Percentiles rank a stretch among this genome's conserved stretches.
Evolutionary conservation across 768 basidiomycete genomes (phyloP).

Genomic region (Kwoniella sp.): DNA sequence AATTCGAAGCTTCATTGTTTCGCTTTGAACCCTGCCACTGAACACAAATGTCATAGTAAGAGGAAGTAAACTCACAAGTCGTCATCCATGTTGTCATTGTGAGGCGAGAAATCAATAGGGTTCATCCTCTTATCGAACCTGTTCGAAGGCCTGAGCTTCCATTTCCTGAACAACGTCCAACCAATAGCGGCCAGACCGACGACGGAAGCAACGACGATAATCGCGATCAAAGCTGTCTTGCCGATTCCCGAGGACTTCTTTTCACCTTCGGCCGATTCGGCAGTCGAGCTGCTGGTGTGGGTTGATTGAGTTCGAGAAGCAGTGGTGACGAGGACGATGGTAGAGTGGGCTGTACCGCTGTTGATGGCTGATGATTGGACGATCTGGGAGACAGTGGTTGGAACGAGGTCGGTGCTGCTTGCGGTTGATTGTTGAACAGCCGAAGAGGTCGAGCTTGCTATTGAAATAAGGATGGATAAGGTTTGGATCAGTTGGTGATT

Average conservation of each 20-base stretch:
- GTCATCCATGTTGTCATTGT: slow-evolving; percentile 32
- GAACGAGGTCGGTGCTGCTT: slow-evolving; percentile 6
- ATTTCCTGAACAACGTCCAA: slow-evolving; percentile 52
- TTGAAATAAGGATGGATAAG: neutral
- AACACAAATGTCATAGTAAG: no score
- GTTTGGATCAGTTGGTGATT: slow-evolving; percentile 1
- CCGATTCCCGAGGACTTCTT: slow-evolving; percentile 35
- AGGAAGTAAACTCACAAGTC: slow-evolving; percentile 48
- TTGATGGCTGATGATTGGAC: neutral
- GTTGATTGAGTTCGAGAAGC: slow-evolving; percentile 15
- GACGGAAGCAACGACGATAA: slow-evolving; percentile 50
- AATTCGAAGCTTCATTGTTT: no score
- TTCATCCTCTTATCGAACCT: slow-evolving; percentile 49
- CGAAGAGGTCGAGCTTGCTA: slow-evolving; percentile 11
- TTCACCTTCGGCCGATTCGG: slow-evolving; percentile 21
- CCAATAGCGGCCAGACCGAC: slow-evolving; percentile 39
- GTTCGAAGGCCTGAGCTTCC: slow-evolving; percentile 48
- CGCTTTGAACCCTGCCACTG: no score
- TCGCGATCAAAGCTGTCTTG: slow-evolving; percentile 48
- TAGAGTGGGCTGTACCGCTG: slow-evolving; percentile 14
- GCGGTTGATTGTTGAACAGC: slow-evolving; percentile 3
- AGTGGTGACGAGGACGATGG: slow-evolving; percentile 24
- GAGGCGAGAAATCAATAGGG: slow-evolving; percentile 53
- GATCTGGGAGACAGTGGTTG: slow-evolving; percentile 7
- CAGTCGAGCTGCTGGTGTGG: slow-evolving; percentile 18